Base-by-base conservation (phyloP, 495 filamentous ascomycete species). In the Aspergillus wentii region DNA sequence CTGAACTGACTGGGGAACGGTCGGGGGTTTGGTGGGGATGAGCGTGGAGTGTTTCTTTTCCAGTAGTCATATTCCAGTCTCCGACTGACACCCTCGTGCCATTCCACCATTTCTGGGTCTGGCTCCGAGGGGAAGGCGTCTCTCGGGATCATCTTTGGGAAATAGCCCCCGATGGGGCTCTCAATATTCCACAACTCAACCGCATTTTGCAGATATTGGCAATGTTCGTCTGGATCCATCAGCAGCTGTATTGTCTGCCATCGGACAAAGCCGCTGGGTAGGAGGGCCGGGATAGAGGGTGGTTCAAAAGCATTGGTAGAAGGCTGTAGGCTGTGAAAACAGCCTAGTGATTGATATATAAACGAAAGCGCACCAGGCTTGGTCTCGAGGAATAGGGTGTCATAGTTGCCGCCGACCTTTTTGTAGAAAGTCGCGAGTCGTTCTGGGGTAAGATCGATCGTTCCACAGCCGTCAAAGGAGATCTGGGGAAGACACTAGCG, bases 231-330 rank as follows among this genome's bases (percentile, higher is more conserved):
- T 2, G 94, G 92, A 36, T 83, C 86, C 9, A 97, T 75, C 20
- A 97, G 71, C 19, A 94, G 65, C 62, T 97, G 88, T 11, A 98
- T 88, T 2, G 86, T 85, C 70, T 96, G 86, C 90, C 91, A 98
- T 52, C 83, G 80, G 27, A 91, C 82, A 56, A 95, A 98, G 17
- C 92, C 92, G 45, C 76, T 78, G 0, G 74, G 68, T 26, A 88
- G 89, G 38, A 98, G 66, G 10, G 88, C 85, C 8, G 92, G 92
- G 25, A 95, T 72, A 1, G 75, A 78, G 0, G 92, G 92, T 8
- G 80, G 62, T 2, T 75, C 71, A 52, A 83, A 95, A 30, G 84
- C 79, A 46, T 90, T 77, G 9, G 69, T 62, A 14, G 79, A 76
- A 0, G 84, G 82, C 37, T 82, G 81, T 9, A 90, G 73, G 20